Percentiles rank a stretch among this genome's conserved stretches.
Conservation (phyloP, 2,329 filamentous ascomycete species). For the Truncatella angustata region DNA sequence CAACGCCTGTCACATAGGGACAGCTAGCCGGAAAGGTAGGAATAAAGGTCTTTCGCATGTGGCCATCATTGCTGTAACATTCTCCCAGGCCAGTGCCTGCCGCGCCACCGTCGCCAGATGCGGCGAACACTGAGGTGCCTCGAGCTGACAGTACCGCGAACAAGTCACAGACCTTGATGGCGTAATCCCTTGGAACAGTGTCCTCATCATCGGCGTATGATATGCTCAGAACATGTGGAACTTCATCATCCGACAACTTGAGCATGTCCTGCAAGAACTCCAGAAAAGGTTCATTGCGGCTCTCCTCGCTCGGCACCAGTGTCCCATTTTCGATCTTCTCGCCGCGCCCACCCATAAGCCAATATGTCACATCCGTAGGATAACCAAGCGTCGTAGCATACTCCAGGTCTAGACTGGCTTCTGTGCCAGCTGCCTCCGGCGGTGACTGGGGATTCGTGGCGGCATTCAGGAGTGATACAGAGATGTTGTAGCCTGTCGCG, state of each 20-base stretch:
- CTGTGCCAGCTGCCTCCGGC: constrained; percentile 33
- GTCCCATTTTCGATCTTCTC: constrained; percentile 39
- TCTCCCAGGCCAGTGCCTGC: constrained; percentile 46
- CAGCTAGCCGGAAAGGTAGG: constrained; percentile 52
- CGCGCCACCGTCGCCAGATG: constrained; percentile 55
- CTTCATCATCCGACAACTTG: constrained; percentile 43
- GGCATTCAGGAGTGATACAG: constrained; percentile 39
- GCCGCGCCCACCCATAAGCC: constrained; percentile 43
- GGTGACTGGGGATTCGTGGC: constrained; percentile 41
- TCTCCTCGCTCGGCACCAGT: constrained; percentile 33
- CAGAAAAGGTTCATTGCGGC: constrained; percentile 65
- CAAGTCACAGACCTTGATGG: constrained; percentile 55
- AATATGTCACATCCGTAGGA: constrained; percentile 43
- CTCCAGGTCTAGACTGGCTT: constrained; percentile 48
- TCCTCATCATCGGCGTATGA: constrained; percentile 67
- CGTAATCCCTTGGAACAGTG: constrained; percentile 56
- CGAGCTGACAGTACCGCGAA: constrained; percentile 62
- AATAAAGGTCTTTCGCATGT: constrained; percentile 43
- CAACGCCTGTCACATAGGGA: constrained; percentile 26
- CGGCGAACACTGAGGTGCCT: constrained; percentile 60
- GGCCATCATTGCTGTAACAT: constrained; percentile 53
- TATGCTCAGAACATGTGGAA: constrained; percentile 59
- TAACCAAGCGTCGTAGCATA: constrained; percentile 45
- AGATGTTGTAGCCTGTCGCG: constrained; percentile 36
- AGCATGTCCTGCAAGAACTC: constrained; percentile 61